These are phyloP conservation scores for Phytophthora ohioensis DNA, from an alignment of 352 stramenopile genomes.

Conservation along the genomic window DNA sequence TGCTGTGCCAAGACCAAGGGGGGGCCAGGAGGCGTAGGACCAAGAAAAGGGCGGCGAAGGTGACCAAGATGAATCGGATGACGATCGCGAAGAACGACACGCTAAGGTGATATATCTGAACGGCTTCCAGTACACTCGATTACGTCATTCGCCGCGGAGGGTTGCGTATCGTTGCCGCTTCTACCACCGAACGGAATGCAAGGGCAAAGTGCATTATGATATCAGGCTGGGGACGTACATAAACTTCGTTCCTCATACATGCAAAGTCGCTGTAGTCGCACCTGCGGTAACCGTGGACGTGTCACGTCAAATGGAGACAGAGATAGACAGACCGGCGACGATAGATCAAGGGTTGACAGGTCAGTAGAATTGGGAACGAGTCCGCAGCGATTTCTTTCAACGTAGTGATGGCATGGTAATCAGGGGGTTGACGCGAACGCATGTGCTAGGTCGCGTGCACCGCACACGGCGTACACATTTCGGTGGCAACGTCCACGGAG, in stretches of 20 bases:
- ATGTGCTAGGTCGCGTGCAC: not conserved
- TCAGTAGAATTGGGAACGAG: not conserved
- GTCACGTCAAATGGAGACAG: not conserved
- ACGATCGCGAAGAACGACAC: not conserved
- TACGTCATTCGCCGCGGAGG: not conserved
- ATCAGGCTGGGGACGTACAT: not conserved
- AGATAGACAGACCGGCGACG: not conserved
- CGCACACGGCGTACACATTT: constrained; percentile 3
- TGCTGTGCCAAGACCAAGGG: not conserved
- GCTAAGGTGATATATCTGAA: not conserved
- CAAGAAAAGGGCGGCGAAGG: not conserved
- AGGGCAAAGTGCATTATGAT: not conserved
- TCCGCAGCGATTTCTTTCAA: not conserved
- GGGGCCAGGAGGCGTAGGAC: not conserved
- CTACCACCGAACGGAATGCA: not conserved
- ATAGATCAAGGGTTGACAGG: not conserved
- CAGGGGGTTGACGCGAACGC: not conserved
- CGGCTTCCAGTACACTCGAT: not conserved
- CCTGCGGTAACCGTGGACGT: not conserved
- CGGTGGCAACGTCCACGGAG: constrained; percentile 1
- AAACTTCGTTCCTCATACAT: not conserved
- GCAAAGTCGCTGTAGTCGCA: not conserved
- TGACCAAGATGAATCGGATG: not conserved
- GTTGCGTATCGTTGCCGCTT: not conserved
- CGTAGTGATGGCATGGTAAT: not conserved